Conservation (phyloP, 2,329 filamentous ascomycete species). For the Chaetoscypha palmicola region DNA sequence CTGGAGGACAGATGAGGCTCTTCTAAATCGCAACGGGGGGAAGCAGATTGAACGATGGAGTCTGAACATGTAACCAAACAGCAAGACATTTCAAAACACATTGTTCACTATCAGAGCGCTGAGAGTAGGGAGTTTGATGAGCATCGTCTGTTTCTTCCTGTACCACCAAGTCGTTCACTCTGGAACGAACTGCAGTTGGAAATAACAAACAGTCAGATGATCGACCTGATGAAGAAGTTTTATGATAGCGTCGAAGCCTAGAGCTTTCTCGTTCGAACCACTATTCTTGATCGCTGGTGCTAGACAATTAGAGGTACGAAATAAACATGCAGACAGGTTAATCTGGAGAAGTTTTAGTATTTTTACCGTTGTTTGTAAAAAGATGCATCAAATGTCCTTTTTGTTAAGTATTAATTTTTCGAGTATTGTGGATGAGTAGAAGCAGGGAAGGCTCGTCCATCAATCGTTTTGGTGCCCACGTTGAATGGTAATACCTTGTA, state of each 20-base stretch:
- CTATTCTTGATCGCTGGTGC: not conserved
- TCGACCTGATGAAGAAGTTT: not conserved
- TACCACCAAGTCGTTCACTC: too few relatives aligned
- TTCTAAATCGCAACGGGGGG: too few relatives aligned
- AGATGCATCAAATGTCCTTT: conserved; percentile 1
- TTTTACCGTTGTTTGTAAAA: too few relatives aligned
- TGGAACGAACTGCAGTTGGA: not conserved
- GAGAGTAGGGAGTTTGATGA: not conserved
- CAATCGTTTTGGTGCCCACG: too few relatives aligned
- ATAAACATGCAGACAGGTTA: not conserved
- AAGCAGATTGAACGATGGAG: too few relatives aligned
- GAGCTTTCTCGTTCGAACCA: not conserved
- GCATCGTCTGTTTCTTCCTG: not conserved
- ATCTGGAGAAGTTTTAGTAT: not conserved
- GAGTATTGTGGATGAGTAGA: too few relatives aligned
- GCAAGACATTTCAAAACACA: not conserved
- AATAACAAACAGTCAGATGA: not conserved
- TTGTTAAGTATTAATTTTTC: too few relatives aligned
- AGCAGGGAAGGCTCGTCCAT: too few relatives aligned
- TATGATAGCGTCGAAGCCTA: not conserved
- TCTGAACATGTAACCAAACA: not conserved
- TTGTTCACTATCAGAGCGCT: not conserved
- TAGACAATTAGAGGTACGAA: not conserved
- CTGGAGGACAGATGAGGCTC: too few relatives aligned
- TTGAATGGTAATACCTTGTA: too few relatives aligned